Percentiles rank a stretch among this genome's conserved stretches.
Evolutionary conservation across 805 yeast species (phyloP).

Genomic region (Kluyveromyces starmeri): DNA sequence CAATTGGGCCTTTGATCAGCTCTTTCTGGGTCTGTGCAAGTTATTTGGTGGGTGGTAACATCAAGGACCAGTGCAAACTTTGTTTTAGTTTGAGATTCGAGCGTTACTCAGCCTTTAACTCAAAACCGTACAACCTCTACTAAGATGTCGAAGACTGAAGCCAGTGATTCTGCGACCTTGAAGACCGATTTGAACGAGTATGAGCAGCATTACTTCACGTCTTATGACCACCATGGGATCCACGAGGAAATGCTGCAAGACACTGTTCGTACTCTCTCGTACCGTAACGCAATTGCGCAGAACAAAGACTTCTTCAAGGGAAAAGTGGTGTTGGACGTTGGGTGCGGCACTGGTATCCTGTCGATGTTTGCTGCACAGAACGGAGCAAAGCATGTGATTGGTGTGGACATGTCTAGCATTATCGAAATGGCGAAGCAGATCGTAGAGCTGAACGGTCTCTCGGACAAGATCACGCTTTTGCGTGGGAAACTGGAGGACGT

Average conservation of each 20-base stretch:
- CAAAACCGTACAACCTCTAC: no score
- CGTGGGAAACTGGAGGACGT: slow-evolving; percentile 95
- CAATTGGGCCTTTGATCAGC: no score
- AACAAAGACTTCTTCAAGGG: slow-evolving; percentile 85
- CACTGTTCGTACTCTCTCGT: slow-evolving; percentile 81
- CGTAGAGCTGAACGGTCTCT: slow-evolving; percentile 71
- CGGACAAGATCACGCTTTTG: slow-evolving; percentile 76
- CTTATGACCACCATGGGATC: slow-evolving; percentile 94
- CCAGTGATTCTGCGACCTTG: slow-evolving; percentile 51
- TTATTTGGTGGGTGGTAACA: no score
- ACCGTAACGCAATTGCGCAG: slow-evolving; percentile 85
- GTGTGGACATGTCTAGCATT: slow-evolving; percentile 94
- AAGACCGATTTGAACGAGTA: slow-evolving; percentile 52
- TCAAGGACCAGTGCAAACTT: no score
- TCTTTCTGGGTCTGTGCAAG: no score
- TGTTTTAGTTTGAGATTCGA: no score
- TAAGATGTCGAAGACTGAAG: slow-evolving; percentile 20
- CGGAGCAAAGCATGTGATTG: slow-evolving; percentile 97
- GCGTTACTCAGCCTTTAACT: no score
- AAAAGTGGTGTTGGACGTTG: slow-evolving; percentile 92
- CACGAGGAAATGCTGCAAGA: slow-evolving; percentile 99
- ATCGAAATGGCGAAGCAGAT: slow-evolving; percentile 94
- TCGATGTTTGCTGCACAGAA: slow-evolving; percentile 98
- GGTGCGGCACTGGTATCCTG: slow-evolving; percentile 97
- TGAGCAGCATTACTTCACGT: slow-evolving; percentile 90